phyloP scores from a whole-genome alignment of 2,329 filamentous ascomycete genomes.

The Alternaria arborescens region DNA sequence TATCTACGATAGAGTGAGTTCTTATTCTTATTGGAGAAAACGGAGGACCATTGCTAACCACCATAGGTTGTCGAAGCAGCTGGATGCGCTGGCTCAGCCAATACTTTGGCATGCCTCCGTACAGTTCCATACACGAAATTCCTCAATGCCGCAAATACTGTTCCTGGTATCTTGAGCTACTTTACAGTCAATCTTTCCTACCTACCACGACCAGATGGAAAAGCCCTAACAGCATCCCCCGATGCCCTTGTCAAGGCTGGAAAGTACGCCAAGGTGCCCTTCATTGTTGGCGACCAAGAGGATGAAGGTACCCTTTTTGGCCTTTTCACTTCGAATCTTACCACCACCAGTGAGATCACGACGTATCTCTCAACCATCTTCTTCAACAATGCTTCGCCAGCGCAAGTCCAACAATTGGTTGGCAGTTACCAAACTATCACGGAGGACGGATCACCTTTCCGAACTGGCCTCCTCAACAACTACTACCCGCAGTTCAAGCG shows the following conservation, averaged over 20 bases:
- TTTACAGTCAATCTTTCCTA: conserved; percentile 75
- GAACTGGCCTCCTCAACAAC: conserved; percentile 73
- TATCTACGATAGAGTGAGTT: conserved; percentile 59
- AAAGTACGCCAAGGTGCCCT: conserved; percentile 66
- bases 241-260: conserved; percentile 65
- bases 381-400: conserved; percentile 65
- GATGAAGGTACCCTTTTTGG: conserved; percentile 81
- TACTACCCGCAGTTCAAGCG: conserved; percentile 81
- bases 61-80: conserved; percentile 56
- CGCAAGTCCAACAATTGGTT: conserved; percentile 65
- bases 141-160: conserved; percentile 72
- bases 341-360: conserved; percentile 65
- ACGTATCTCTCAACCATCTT: conserved; percentile 69
- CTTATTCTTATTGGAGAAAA: background rate
- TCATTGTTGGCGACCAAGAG: conserved; percentile 78
- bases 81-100: conserved; percentile 54
- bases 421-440: conserved; percentile 67
- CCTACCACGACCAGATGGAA: conserved; percentile 76
- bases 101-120: conserved; percentile 61
- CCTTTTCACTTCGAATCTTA: conserved; percentile 74
- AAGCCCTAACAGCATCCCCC: conserved; percentile 67
- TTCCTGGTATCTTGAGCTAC: conserved; percentile 74
- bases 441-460: conserved; percentile 73
- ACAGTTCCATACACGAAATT: conserved; percentile 56
- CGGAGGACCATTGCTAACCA: conserved; percentile 63